Base-by-base conservation (phyloP, 495 filamentous ascomycete genomes). In the Aspergillus affinis region DNA sequence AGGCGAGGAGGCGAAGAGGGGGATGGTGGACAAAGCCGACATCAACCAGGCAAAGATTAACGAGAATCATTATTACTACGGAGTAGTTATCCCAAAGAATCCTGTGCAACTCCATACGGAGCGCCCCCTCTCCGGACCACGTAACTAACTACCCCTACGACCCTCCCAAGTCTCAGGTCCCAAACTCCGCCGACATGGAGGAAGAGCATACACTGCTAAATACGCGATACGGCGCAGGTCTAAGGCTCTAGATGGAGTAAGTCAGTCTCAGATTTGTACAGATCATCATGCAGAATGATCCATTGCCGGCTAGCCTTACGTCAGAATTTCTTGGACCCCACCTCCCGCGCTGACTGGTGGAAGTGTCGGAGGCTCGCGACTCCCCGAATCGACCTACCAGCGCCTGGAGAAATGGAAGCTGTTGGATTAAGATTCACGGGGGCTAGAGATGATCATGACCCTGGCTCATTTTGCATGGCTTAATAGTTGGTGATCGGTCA, bases 241-340 rank as follows among this genome's bases (percentile, higher is more conserved):
- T n/a, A n/a, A n/a, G n/a, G n/a, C n/a, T n/a, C n/a, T n/a, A n/a
- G n/a, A n/a, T n/a, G n/a, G n/a, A n/a, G n/a, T n/a, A n/a, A 41
- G 36, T 41, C 36, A 15, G 36, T 41, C 36, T 41, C 36, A 41
- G 36, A 17, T 41, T 41, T 41, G 36, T 15, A 20, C 29, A 26
- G 51, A 54, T 41, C 29, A 20, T 36, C 29, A 54, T 32, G 51
- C 29, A 30, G 29, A 30, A 53, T 54, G 8, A 44, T 54, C 26
- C 51, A 54, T 36, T 36, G 19, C 27, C 26, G 15, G 51, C 51
- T 54, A 36, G 41, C 41, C 20, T 41, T 53, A 12, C 51, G 6
- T 53, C 15, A 20, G n/a, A n/a, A 53, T 21, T 21, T 45, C 30
- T 44, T 41, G 36, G 36, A 41, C 51, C 36, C 51, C 51, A 54